Evolutionary conservation across 2,329 filamentous ascomycete genomes (phyloP).

Genomic region (Domatiomyces catenatus): DNA sequence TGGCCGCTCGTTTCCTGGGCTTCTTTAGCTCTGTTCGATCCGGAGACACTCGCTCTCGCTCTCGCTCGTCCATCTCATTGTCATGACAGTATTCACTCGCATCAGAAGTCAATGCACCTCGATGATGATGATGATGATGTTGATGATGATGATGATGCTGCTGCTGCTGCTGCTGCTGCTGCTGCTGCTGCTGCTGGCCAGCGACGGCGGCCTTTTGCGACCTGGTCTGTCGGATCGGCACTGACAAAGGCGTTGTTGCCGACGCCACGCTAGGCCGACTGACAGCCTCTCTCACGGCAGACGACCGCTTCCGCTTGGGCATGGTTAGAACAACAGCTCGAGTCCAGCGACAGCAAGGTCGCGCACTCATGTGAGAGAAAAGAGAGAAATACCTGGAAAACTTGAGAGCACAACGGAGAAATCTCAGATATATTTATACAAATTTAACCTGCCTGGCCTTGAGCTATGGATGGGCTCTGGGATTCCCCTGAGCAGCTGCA

Average conservation of each 20-base stretch:
- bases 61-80: constrained; percentile 16
- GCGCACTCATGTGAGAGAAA: neutral
- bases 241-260: constrained; percentile 8
- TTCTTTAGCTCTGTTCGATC: constrained; percentile 14
- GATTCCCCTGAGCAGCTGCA: neutral
- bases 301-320: constrained; percentile 15
- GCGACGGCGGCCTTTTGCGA: constrained; percentile 12
- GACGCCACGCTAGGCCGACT: constrained; percentile 1
- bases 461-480: constrained; percentile 1
- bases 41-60: constrained; percentile 19
- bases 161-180: no score
- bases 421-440: neutral
- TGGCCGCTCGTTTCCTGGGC: constrained; percentile 5
- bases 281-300: neutral
- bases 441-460: constrained; percentile 7
- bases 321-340: constrained; percentile 5
- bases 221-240: constrained; percentile 13
- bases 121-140: constrained; percentile 9
- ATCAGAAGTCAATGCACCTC: constrained; percentile 18
- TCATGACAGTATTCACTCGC: constrained; percentile 18
- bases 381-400: neutral
- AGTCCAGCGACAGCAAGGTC: constrained; percentile 3
- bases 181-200: no score
- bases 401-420: neutral
- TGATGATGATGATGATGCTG: constrained; percentile 8